Conservation (phyloP, 192 early-diverging fungal genomes). For the Backusella tarrabulga region DNA sequence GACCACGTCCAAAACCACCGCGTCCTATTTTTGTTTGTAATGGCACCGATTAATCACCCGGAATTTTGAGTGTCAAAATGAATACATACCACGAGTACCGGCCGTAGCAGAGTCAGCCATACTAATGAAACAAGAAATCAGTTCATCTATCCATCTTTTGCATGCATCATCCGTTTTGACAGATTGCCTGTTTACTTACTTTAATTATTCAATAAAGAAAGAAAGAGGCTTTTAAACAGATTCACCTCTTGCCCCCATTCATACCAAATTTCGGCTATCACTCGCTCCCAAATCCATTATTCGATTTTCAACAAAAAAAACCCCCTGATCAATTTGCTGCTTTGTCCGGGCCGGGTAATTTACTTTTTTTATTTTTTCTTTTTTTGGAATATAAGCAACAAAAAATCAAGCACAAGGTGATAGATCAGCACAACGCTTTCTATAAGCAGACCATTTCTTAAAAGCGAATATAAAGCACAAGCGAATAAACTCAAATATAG, state of each 20-base stretch:
- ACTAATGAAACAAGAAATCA: slow-evolving; percentile 43
- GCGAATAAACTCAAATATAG: slow-evolving; percentile 20
- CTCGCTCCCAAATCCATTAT: background rate
- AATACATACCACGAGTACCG: slow-evolving; percentile 68
- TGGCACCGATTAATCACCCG: background rate
- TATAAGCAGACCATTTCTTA: background rate
- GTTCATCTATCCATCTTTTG: slow-evolving; percentile 8
- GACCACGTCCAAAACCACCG: slow-evolving; percentile 42
- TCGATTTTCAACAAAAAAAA: background rate
- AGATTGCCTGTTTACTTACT: background rate
- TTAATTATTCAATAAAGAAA: slow-evolving; percentile 16
- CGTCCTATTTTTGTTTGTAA: slow-evolving; percentile 19
- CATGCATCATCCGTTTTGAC: background rate
- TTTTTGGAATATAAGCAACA: background rate
- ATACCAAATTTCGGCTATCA: background rate
- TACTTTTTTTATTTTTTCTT: background rate
- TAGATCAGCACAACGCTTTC: background rate
- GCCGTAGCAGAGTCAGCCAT: slow-evolving; percentile 79
- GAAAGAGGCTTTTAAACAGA: slow-evolving; percentile 9
- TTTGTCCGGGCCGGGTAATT: background rate
- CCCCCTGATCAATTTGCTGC: background rate
- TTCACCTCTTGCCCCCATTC: background rate
- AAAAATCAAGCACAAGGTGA: background rate
- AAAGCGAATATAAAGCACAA: background rate
- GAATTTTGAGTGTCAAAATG: background rate